Percentiles rank a stretch among this genome's conserved stretches.
These are phyloP conservation scores for Boletus rubroflammeus DNA, from an alignment of 768 basidiomycete species.

Conservation along the genomic window DNA sequence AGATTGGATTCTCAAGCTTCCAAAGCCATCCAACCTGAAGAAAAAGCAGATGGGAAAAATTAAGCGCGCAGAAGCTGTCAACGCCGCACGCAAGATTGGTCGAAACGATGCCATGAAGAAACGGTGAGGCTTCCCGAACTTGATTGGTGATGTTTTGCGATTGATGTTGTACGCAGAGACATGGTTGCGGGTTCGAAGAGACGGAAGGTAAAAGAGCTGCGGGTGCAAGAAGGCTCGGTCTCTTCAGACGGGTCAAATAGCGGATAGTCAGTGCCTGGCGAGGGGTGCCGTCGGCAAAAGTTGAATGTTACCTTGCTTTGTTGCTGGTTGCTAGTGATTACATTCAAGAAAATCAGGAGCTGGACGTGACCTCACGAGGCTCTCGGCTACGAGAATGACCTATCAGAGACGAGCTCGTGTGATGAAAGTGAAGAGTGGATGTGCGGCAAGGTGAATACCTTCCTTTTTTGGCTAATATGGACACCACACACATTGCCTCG, in stretches of 20 bases:
- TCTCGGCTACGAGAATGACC: background rate
- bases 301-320: slow-evolving; percentile 5
- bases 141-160: background rate
- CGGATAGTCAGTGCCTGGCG: background rate
- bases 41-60: slow-evolving; percentile 81
- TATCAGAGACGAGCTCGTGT: background rate
- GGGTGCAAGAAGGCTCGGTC: background rate
- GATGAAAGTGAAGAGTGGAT: slow-evolving; percentile 1
- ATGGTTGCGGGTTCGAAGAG: slow-evolving; percentile 77
- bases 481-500: slow-evolving; percentile 7
- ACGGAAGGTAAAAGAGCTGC: slow-evolving; percentile 43
- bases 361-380: background rate
- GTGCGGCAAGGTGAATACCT: slow-evolving; percentile 7
- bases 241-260: background rate
- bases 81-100: slow-evolving; percentile 65
- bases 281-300: slow-evolving; percentile 3
- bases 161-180: slow-evolving; percentile 44
- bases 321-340: slow-evolving; percentile 1
- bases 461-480: slow-evolving; percentile 2
- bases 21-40: slow-evolving; percentile 88
- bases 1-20: slow-evolving; percentile 94
- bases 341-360: background rate
- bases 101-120: slow-evolving; percentile 70
- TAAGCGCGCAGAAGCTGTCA: slow-evolving; percentile 74
- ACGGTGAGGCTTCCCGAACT: slow-evolving; percentile 41